Evolutionary conservation across 1,139 yeast genomes (phyloP).

Genomic region (Yamadazyma taylorii): DNA sequence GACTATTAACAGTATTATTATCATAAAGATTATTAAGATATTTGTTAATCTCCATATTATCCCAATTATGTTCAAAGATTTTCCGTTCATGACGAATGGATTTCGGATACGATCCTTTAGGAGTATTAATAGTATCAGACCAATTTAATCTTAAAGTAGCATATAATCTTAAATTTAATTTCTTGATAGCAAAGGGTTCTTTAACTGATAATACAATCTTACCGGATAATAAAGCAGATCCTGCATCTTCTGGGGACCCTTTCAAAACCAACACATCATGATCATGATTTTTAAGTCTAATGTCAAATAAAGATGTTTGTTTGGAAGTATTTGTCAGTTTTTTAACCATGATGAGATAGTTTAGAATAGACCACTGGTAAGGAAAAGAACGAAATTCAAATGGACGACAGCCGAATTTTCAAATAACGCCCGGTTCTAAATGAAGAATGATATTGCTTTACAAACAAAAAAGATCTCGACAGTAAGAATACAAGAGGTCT

Average conservation of each 20-base stretch:
- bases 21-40: constrained; percentile 34
- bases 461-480: too few species aligned
- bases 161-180: constrained; percentile 59
- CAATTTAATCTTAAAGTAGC: constrained; percentile 64
- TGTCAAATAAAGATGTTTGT: constrained; percentile 55
- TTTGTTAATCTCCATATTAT: constrained; percentile 51
- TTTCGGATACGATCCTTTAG: constrained; percentile 48
- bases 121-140: constrained; percentile 49
- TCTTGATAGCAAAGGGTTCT: constrained; percentile 73
- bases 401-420: not conserved
- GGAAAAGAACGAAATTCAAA: not conserved
- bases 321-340: constrained; percentile 16
- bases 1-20: constrained; percentile 16
- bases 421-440: too few species aligned
- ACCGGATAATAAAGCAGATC: constrained; percentile 75
- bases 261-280: constrained; percentile 80
- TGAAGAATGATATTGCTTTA: too few species aligned
- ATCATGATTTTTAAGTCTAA: constrained; percentile 63
- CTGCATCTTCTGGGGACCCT: constrained; percentile 76
- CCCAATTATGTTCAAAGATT: constrained; percentile 79
- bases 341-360: constrained; percentile 12
- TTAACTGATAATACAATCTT: constrained; percentile 71
- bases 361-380: too few species aligned
- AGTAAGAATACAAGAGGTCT: too few species aligned
- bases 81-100: constrained; percentile 61